These are phyloP conservation scores for Schizonepeta tenuifolia DNA, from an alignment of 257 asterid species.

Conservation along the genomic window DNA sequence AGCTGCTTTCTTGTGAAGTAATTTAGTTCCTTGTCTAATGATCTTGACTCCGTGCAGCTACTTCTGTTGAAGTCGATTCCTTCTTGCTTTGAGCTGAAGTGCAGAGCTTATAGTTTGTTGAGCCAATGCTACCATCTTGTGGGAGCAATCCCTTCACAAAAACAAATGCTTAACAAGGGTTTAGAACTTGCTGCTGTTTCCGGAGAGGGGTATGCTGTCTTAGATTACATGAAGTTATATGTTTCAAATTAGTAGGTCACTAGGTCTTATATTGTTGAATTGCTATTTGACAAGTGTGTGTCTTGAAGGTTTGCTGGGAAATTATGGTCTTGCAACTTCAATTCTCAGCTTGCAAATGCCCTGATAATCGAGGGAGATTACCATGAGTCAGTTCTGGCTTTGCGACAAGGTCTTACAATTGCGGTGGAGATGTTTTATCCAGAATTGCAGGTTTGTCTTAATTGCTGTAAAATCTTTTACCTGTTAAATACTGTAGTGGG, in stretches of 20 bases:
- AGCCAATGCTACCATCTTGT: slow-evolving; percentile 99
- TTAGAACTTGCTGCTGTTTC: slow-evolving; percentile 82
- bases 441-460: slow-evolving; percentile 81
- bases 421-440: slow-evolving; percentile 92
- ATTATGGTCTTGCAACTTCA: slow-evolving; percentile 95
- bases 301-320: slow-evolving; percentile 80
- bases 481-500: slow-evolving; percentile 29
- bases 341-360: slow-evolving; percentile 96
- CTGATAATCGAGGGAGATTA: slow-evolving; percentile 85
- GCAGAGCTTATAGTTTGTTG: slow-evolving; percentile 92
- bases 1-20: slow-evolving; percentile 21
- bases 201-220: slow-evolving; percentile 80
- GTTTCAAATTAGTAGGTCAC: slow-evolving; percentile 13
- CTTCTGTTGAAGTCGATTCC: slow-evolving; percentile 95
- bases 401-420: slow-evolving; percentile 73
- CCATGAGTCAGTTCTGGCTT: slow-evolving; percentile 67
- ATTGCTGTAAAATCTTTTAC: slow-evolving; percentile 25
- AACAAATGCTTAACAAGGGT: slow-evolving; percentile 86
- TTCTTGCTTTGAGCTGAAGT: slow-evolving; percentile 96
- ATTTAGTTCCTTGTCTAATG: slow-evolving; percentile 27
- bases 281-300: slow-evolving; percentile 30
- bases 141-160: slow-evolving; percentile 92
- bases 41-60: slow-evolving; percentile 67
- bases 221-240: slow-evolving; percentile 23
- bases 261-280: slow-evolving; percentile 18